These are phyloP conservation scores for Trypanosoma avium DNA, from an alignment of 208 protist genomes.

Conservation along the genomic window DNA sequence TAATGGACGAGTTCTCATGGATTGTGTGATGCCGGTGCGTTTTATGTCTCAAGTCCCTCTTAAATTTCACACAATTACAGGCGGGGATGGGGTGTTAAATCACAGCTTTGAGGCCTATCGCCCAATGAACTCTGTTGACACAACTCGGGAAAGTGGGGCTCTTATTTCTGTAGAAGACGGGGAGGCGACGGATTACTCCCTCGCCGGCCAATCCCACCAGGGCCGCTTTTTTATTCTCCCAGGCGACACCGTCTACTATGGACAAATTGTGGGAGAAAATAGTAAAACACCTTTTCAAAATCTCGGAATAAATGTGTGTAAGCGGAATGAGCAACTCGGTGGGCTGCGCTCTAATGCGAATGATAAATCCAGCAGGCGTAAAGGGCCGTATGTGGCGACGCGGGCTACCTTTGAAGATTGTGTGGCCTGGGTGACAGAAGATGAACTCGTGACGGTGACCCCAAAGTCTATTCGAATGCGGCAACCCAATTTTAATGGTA, in stretches of 20 bases:
- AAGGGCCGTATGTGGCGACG: slow-evolving; percentile 51
- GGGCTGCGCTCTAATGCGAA: slow-evolving; percentile 90
- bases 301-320: slow-evolving; percentile 88
- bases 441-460: slow-evolving; percentile 91
- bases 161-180: slow-evolving; percentile 86
- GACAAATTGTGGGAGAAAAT: slow-evolving; percentile 91
- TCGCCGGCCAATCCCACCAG: slow-evolving; percentile 68
- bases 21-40: slow-evolving; percentile 89
- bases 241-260: slow-evolving; percentile 86
- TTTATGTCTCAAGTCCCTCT: slow-evolving; percentile 86
- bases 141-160: slow-evolving; percentile 78
- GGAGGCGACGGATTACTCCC: slow-evolving; percentile 85
- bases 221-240: slow-evolving; percentile 89
- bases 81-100: slow-evolving; percentile 86
- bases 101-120: slow-evolving; percentile 88
- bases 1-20: slow-evolving; percentile 68
- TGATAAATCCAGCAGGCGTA: slow-evolving; percentile 78
- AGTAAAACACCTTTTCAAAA: slow-evolving; percentile 86
- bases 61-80: slow-evolving; percentile 82
- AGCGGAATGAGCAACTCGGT: slow-evolving; percentile 90
- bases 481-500: slow-evolving; percentile 87
- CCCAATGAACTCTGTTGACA: slow-evolving; percentile 61
- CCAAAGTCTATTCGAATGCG: slow-evolving; percentile 92
- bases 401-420: slow-evolving; percentile 87
- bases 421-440: slow-evolving; percentile 84